Conservation (phyloP, 106 monocot species). For the Dactylorhiza incarnata region DNA sequence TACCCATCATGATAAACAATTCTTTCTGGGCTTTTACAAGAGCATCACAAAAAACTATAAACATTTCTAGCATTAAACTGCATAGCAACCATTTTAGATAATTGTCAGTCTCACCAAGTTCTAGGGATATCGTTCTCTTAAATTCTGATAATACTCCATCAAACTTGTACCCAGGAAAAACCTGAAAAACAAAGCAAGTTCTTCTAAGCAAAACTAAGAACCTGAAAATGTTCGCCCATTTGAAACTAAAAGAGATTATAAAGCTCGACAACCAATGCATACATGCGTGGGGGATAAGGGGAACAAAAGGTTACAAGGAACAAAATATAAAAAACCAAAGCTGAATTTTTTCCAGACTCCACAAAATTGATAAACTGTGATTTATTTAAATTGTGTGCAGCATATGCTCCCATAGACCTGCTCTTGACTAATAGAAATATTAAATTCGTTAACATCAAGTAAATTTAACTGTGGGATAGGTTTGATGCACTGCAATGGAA, state of each 20-base stretch:
- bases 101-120: slow-evolving; percentile 51
- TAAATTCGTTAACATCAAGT: too few species aligned
- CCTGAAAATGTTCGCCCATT: background rate
- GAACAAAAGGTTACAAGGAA: background rate
- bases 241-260: background rate
- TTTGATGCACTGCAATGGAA: too few species aligned
- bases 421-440: background rate
- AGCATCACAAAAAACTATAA: background rate
- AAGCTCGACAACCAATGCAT: background rate
- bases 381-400: background rate
- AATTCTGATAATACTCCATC: slow-evolving; percentile 64
- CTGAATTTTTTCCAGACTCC: background rate
- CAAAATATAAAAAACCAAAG: background rate
- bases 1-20: background rate
- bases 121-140: slow-evolving; percentile 58
- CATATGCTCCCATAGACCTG: background rate
- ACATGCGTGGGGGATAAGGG: background rate
- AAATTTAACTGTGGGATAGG: too few species aligned
- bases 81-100: background rate
- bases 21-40: background rate
- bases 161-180: slow-evolving; percentile 91
- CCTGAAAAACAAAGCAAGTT: slow-evolving; percentile 48
- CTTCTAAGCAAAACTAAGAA: slow-evolving; percentile 5
- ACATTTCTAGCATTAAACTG: background rate
- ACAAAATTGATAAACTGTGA: background rate